These are phyloP conservation scores for Kluyveromyces marxianus DNA, from an alignment of 1,139 yeast species.

Conservation along the genomic window DNA sequence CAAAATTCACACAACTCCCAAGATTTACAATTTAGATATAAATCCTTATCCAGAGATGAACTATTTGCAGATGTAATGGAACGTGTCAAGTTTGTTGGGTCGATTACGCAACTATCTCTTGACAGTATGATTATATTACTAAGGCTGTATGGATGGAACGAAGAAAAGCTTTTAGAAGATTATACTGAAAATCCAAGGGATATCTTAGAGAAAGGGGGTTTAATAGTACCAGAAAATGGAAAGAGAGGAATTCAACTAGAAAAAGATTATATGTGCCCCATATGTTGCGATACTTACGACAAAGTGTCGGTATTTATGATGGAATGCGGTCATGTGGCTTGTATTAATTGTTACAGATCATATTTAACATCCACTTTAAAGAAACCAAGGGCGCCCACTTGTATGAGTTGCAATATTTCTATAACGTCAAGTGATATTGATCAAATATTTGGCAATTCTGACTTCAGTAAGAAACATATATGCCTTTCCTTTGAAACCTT, in stretches of 20 bases:
- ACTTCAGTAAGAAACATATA: conserved; percentile 26
- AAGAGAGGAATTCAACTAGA: conserved; percentile 16
- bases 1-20: neutral
- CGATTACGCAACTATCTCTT: conserved; percentile 22
- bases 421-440: conserved; percentile 32
- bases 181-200: conserved; percentile 49
- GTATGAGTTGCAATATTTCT: conserved; percentile 48
- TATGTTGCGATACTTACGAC: conserved; percentile 57
- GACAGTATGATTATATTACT: conserved; percentile 42
- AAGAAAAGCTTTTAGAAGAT: conserved; percentile 59
- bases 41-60: conserved; percentile 26
- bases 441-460: conserved; percentile 28
- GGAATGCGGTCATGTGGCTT: conserved; percentile 64
- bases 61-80: conserved; percentile 24
- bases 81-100: conserved; percentile 23
- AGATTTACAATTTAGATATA: conserved; percentile 21
- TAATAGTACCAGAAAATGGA: conserved; percentile 18
- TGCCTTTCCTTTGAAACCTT: conserved; percentile 39
- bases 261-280: conserved; percentile 42
- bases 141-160: conserved; percentile 64
- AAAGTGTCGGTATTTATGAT: conserved; percentile 42
- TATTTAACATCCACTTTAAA: conserved; percentile 47
- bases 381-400: conserved; percentile 53
- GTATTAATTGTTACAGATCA: conserved; percentile 56
- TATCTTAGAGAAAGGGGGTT: conserved; percentile 44